Conservation (phyloP, 139 green algal genomes). For the Chlamydomonas asymmetrica region DNA sequence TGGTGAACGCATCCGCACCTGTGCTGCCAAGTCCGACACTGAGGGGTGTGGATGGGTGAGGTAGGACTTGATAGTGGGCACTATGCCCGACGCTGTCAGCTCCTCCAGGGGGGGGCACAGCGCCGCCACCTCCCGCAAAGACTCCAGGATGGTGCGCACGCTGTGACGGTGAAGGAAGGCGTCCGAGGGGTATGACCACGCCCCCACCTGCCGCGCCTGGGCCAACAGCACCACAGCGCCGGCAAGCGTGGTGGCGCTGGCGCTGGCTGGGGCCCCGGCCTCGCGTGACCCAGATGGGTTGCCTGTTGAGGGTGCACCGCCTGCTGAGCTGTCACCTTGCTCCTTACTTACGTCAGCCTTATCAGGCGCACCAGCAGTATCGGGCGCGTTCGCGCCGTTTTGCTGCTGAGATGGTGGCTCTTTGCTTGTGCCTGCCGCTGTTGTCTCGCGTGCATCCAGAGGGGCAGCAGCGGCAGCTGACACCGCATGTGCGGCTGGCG, state of each 20-base stretch:
- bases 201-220: not conserved
- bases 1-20: no score
- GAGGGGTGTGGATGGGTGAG: conserved; percentile 30
- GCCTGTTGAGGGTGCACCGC: no score
- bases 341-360: no score
- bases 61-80: conserved; percentile 22
- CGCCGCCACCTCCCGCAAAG: conserved; percentile 41
- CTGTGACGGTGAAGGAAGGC: conserved; percentile 23
- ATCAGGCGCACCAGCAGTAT: no score
- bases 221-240: not conserved
- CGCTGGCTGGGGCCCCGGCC: no score
- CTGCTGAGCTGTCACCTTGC: no score
- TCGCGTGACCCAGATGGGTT: no score
- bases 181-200: conserved; percentile 31
- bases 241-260: no score
- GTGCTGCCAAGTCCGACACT: conserved; percentile 15
- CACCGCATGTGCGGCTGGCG: not conserved
- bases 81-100: no score
- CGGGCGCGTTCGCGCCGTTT: no score
- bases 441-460: not conserved
- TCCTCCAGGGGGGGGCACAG: conserved; percentile 28
- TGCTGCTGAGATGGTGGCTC: no score
- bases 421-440: not conserved
- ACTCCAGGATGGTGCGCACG: conserved; percentile 33
- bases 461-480: not conserved